Conservation (phyloP, 192 early-diverging fungal genomes). For the Dissophora ornata region DNA sequence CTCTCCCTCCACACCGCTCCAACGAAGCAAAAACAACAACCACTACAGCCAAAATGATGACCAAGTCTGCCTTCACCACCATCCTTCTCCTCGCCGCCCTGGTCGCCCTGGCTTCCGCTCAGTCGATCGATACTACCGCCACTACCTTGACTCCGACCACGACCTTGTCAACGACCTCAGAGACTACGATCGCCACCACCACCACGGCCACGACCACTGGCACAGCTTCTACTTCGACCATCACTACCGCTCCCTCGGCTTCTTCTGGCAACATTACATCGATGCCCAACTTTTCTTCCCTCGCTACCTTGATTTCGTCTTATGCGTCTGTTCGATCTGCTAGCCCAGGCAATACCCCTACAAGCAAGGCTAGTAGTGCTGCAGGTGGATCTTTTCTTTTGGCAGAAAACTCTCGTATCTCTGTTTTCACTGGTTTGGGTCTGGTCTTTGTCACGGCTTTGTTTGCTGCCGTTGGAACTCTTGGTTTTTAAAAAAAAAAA, state of each 20-base stretch:
- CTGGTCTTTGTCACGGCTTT: constrained; percentile 14
- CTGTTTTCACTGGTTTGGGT: constrained; percentile 5
- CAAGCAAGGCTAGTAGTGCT: not conserved
- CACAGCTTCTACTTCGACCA: not conserved
- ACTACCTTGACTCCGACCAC: not conserved
- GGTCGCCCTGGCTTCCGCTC: constrained; percentile 2
- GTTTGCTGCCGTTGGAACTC: constrained; percentile 23
- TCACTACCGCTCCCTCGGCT: not conserved
- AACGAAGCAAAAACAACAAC: too few species aligned
- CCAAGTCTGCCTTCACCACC: constrained; percentile 20
- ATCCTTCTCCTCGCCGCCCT: constrained; percentile 23
- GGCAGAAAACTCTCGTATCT: not conserved
- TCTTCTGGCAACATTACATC: not conserved
- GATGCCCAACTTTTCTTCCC: constrained; percentile 22
- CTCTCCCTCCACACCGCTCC: not conserved
- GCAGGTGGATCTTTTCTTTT: not conserved
- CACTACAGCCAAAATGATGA: constrained; percentile 15
- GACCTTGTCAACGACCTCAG: not conserved
- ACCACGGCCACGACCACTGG: not conserved
- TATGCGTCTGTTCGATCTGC: constrained; percentile 8
- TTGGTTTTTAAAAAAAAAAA: constrained; percentile 5
- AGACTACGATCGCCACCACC: not conserved
- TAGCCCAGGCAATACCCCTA: constrained; percentile 13
- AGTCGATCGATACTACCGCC: not conserved
- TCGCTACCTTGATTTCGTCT: constrained; percentile 27